A percentile compares a stretch with the other conserved stretches of the same genome.
phyloP scores from a whole-genome alignment of 2,329 filamentous ascomycete species.

The Phyllosticta capitalensis region DNA sequence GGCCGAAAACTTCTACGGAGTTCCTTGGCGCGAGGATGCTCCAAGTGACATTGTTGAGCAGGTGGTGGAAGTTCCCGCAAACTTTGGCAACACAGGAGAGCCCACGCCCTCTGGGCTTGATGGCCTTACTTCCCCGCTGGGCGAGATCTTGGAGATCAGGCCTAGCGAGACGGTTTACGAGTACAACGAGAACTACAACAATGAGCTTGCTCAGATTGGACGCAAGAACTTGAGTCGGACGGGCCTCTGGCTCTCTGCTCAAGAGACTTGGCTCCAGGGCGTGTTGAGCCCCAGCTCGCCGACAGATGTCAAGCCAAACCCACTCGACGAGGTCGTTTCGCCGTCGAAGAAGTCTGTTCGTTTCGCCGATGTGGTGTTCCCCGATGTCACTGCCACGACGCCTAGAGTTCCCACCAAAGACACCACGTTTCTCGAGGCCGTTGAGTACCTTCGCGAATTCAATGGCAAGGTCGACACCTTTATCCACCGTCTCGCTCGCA shows the following conservation, averaged over 20 bases:
- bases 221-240: slow-evolving; percentile 75
- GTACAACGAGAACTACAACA: slow-evolving; percentile 66
- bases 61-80: slow-evolving; percentile 9
- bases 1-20: slow-evolving; percentile 85
- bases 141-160: slow-evolving; percentile 46
- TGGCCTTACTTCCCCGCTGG: slow-evolving; percentile 32
- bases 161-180: slow-evolving; percentile 58
- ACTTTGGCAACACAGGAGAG: slow-evolving; percentile 1
- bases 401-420: slow-evolving; percentile 37
- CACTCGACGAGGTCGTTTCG: slow-evolving; percentile 25
- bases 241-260: slow-evolving; percentile 74
- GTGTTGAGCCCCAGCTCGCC: slow-evolving; percentile 15
- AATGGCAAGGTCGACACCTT: slow-evolving; percentile 66
- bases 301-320: background rate
- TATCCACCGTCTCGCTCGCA: slow-evolving; percentile 72
- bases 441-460: slow-evolving; percentile 62
- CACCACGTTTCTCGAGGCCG: slow-evolving; percentile 80
- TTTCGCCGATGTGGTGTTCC: slow-evolving; percentile 44
- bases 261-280: slow-evolving; percentile 63
- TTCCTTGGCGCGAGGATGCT: slow-evolving; percentile 52
- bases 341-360: slow-evolving; percentile 64
- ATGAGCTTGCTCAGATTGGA: slow-evolving; percentile 61
- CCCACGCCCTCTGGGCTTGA: slow-evolving; percentile 48
- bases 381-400: slow-evolving; percentile 9
- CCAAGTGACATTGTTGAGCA: slow-evolving; percentile 9